phyloP scores from a whole-genome alignment of 148 eudicot genomes.

The Salicornia ramosissima region DNA sequence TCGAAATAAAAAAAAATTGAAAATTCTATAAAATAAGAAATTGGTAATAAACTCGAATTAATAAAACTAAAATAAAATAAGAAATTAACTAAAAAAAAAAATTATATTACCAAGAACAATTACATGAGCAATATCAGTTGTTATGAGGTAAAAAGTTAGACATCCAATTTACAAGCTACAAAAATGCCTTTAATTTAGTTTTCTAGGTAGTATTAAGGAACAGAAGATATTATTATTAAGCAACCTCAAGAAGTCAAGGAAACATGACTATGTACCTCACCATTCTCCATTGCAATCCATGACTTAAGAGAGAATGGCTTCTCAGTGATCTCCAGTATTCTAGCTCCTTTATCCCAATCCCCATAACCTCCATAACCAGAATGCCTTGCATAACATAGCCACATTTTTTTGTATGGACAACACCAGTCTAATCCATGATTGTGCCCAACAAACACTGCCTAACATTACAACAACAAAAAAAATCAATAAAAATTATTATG shows the following conservation, averaged over 20 bases:
- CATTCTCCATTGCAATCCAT: constrained; percentile 96
- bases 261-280: constrained; percentile 59
- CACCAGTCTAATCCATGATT: constrained; percentile 99
- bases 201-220: neutral
- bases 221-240: neutral
- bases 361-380: constrained; percentile 99
- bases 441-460: constrained; percentile 97
- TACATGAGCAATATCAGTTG: neutral
- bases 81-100: too few relatives aligned
- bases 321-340: constrained; percentile 61
- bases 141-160: too few relatives aligned
- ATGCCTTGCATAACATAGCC: constrained; percentile 92
- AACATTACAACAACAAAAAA: constrained; percentile 2
- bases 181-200: neutral
- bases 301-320: constrained; percentile 73
- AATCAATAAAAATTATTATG: neutral
- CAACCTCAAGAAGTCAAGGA: constrained; percentile 27
- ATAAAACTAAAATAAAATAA: too few relatives aligned
- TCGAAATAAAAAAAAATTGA: too few relatives aligned
- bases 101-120: neutral
- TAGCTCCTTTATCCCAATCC: constrained; percentile 75
- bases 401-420: constrained; percentile 69
- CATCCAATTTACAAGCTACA: neutral
- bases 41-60: too few relatives aligned
- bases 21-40: too few relatives aligned